Evolutionary conservation across 345 rosid genomes (phyloP).

Genomic region (Pistacia vera): DNA sequence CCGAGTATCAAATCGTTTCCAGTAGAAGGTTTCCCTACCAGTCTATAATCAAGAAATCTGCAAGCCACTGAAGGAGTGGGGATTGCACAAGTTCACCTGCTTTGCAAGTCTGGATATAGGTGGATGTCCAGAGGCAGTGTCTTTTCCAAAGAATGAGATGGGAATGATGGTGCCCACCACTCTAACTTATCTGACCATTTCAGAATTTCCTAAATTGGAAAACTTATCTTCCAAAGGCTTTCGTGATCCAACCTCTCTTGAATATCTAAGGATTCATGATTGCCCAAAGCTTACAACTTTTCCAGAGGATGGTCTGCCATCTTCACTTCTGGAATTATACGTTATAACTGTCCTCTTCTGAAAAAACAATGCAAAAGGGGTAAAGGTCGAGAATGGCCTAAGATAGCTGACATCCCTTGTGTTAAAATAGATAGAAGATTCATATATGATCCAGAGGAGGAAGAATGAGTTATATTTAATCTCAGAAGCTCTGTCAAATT

Average conservation of each 20-base stretch:
- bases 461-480: no score
- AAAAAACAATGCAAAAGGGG: constrained; percentile 16
- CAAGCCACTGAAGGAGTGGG: no score
- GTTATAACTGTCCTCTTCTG: constrained; percentile 7
- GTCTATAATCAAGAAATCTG: no score
- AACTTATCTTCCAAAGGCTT: background rate
- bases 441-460: no score
- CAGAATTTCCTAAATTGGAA: constrained; percentile 21
- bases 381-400: constrained; percentile 20
- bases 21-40: no score
- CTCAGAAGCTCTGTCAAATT: no score
- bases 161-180: background rate
- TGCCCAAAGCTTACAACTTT: no score
- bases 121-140: constrained; percentile 16
- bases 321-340: no score
- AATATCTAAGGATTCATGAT: no score
- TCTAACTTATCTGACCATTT: background rate
- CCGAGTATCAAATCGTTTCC: constrained; percentile 1
- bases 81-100: constrained; percentile 13
- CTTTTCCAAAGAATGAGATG: constrained; percentile 22
- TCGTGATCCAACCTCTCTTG: no score
- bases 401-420: constrained; percentile 15
- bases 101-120: constrained; percentile 9
- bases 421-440: background rate
- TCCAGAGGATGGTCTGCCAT: no score